Base-by-base conservation (phyloP, 169 alveolate species). In the Plasmodium vinckei region DNA sequence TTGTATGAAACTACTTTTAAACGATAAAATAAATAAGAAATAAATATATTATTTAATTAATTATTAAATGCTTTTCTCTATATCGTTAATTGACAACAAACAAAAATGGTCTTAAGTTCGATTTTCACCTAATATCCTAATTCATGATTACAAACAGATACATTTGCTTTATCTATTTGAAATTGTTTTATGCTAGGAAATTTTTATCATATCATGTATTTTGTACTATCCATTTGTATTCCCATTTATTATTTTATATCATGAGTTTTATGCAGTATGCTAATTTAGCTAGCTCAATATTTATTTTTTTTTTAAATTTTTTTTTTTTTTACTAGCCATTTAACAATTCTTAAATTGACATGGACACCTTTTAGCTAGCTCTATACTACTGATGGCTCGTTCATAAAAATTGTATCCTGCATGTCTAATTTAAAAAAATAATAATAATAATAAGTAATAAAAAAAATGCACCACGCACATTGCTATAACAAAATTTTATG, bases 351-450 rank as follows among this genome's bases (percentile, higher is more conserved):
- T 27, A 49, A 51, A 51, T 6, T 5, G 23, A 6, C 44, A 4
- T 19, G 7, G 5, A 6, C 25, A 15, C 27, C 21, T 49, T 47
- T 73, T 47, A 10, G 44, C 49, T 61, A 46, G 64, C 42, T 47
- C 57, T 68, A 75, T 47, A 25, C 39, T 10, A 39, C 9, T 15
- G 75, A 75, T 63, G 75, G 88, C 19, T 75, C 88, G 61, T 75
- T 75, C 88, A 75, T 75, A 56, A 39, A 44, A 57, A 75, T 25
- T 12, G 88, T 21, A 57, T 75, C 88, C 21, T 75, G 77, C 73
- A 75, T 63, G 44, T 63, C 88, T 75, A 49, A 9, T 21, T 63
- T 9, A 54, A 57, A 42, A 21, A 49, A 47, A 13, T 60, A 64
- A 73, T 12, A n/a, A 60, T 39, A 23, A 73, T 33, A 12, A 51